Evolutionary conservation across 192 early-diverging fungal species (phyloP), one percentile per base, ranked within the genome.

Genomic region (Entomortierella lignicola): DNA sequence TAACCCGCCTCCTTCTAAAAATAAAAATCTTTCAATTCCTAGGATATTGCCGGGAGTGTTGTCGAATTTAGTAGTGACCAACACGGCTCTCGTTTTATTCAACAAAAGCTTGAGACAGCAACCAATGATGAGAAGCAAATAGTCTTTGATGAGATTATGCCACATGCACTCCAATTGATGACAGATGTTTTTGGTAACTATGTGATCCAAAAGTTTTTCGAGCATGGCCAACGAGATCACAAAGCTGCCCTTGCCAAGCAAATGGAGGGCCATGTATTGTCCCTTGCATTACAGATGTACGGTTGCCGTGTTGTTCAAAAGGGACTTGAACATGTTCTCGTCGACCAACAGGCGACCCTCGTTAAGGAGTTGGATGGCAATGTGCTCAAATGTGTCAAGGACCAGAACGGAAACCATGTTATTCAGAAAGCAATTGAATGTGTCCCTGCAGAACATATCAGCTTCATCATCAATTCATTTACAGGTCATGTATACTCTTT

Each of bases 141-240:
- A 54, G 97, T 99, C 51, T 99, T 99, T 87, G 93, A 95, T 26
- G 98, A 99, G 77, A 93, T 99, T 50, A 83, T 95, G 63, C 95
- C 95, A 7, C 91, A 93, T 62, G 91, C 94, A 0, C 85, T 96
- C 53, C 94, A 97, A 69, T 83, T 99, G 57, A 99, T 98, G 96
- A 97, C 96, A 8, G 98, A 99, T 69, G 98, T 99, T 0, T 99
- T 99, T 93, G 98, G 98, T 48, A 99, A 99, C 89, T 99, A 99
- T 74, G 98, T 99, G 56, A 94, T 99, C 56, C 98, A 99, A 86
- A 99, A 98, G 85, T 97, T 99, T 82, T 99, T 99, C 87, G 98
- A 99, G 85, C 95, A 99, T 77, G 98, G 96, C 63, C 95, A 93
- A 71, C 94, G 91, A 81, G 85, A 88, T 65, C 98, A 99, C 72